These are phyloP conservation scores for Pythium dissotocum DNA, from an alignment of 352 stramenopile species.

Conservation along the genomic window DNA sequence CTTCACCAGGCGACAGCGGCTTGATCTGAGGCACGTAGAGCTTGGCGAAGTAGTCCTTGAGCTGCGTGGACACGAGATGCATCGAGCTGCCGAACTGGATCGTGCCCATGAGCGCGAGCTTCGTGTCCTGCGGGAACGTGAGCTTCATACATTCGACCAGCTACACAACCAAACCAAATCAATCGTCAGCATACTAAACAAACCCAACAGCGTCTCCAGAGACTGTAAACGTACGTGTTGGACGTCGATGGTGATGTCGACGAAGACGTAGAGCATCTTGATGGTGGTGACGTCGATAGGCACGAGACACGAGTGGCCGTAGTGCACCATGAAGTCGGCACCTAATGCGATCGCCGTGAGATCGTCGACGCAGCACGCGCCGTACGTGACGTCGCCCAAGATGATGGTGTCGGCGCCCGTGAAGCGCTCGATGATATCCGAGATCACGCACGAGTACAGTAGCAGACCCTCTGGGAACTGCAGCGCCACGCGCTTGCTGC, in stretches of 20 bases:
- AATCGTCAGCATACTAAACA: background rate
- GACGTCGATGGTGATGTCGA: conserved; percentile 99
- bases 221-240: conserved; percentile 71
- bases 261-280: conserved; percentile 99
- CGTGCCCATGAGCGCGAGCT: conserved; percentile 93
- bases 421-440: conserved; percentile 98
- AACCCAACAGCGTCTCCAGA: background rate
- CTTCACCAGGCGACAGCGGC: conserved; percentile 96
- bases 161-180: conserved; percentile 30
- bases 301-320: conserved; percentile 99
- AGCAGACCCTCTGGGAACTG: conserved; percentile 99
- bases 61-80: conserved; percentile 68
- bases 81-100: conserved; percentile 96
- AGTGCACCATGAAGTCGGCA: conserved; percentile 99
- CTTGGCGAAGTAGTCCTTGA: conserved; percentile 82
- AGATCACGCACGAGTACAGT: conserved; percentile 97
- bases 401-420: conserved; percentile 91
- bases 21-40: conserved; percentile 95
- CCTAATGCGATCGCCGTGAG: conserved; percentile 94
- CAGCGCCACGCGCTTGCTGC: conserved; percentile 93
- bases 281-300: conserved; percentile 96
- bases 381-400: conserved; percentile 98
- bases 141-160: conserved; percentile 95
- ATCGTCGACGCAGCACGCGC: conserved; percentile 99
- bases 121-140: conserved; percentile 78